Percentiles rank a stretch among this genome's conserved stretches.
Conservation (phyloP, 345 rosid species). For the Mercurialis annua region DNA sequence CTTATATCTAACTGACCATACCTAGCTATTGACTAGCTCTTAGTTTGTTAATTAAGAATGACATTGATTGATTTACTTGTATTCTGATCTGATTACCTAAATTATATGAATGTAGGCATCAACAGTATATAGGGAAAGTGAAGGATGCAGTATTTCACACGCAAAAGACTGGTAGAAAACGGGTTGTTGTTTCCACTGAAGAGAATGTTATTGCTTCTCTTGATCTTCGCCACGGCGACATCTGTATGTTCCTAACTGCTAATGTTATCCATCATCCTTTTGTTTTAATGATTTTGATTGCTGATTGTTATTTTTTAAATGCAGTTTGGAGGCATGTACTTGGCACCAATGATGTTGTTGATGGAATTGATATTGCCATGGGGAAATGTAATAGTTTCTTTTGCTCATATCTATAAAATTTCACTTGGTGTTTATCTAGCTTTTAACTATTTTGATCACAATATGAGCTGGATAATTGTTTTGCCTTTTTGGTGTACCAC, state of each 20-base stretch:
- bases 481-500: neutral
- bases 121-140: conserved; percentile 85
- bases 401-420: neutral
- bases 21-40: too few relatives aligned
- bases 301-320: conserved; percentile 1
- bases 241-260: conserved; percentile 47
- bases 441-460: neutral
- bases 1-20: neutral
- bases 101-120: conserved; percentile 52
- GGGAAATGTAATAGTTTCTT: conserved; percentile 62
- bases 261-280: neutral
- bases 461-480: neutral
- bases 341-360: conserved; percentile 58
- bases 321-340: conserved; percentile 96
- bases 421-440: too few relatives aligned
- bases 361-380: conserved; percentile 73
- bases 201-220: conserved; percentile 93
- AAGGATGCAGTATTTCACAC: conserved; percentile 94
- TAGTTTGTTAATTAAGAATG: too few relatives aligned
- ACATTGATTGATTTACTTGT: neutral
- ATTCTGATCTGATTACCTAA: neutral
- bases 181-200: conserved; percentile 86
- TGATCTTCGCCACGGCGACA: conserved; percentile 91
- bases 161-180: conserved; percentile 92
- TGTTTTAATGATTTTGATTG: neutral